These are phyloP conservation scores for Suillus ampliporus DNA, from an alignment of 768 basidiomycete species.

Conservation along the genomic window DNA sequence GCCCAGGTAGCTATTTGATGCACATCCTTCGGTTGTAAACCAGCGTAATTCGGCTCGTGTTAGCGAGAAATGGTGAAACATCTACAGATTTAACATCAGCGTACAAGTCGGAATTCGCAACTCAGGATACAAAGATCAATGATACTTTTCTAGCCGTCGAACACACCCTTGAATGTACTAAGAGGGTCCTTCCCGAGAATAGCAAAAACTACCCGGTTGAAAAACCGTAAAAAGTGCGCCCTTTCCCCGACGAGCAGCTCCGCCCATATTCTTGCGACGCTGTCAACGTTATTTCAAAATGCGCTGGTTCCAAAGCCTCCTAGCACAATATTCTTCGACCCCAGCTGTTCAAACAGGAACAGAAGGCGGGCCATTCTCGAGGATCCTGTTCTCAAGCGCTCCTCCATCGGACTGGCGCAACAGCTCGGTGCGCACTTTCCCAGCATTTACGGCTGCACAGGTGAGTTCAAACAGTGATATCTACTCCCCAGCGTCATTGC, in stretches of 20 bases:
- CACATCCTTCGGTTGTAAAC: neutral
- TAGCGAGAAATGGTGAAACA: neutral
- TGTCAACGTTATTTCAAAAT: constrained; percentile 64
- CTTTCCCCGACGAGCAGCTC: constrained; percentile 55
- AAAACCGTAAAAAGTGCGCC: constrained; percentile 58
- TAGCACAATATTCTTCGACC: constrained; percentile 62
- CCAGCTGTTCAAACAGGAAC: constrained; percentile 64
- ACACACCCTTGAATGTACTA: constrained; percentile 43
- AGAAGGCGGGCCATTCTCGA: constrained; percentile 68
- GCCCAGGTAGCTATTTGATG: neutral
- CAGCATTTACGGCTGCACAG: constrained; percentile 77
- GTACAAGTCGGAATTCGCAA: neutral
- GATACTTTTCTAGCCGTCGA: constrained; percentile 24
- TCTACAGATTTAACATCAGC: neutral
- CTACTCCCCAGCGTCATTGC: constrained; percentile 64
- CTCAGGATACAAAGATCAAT: neutral
- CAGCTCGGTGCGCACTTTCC: constrained; percentile 43
- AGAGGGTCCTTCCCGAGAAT: constrained; percentile 59
- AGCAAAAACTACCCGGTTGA: constrained; percentile 71
- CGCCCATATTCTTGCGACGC: constrained; percentile 67
- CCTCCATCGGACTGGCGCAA: constrained; percentile 7
- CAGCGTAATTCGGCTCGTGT: neutral
- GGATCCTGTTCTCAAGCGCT: constrained; percentile 47
- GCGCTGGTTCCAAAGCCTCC: constrained; percentile 83
- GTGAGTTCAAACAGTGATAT: constrained; percentile 65